Evolutionary conservation across 805 yeast genomes (phyloP), one percentile per base, ranked within the genome.

Genomic region (Myxozyma neotropica): DNA sequence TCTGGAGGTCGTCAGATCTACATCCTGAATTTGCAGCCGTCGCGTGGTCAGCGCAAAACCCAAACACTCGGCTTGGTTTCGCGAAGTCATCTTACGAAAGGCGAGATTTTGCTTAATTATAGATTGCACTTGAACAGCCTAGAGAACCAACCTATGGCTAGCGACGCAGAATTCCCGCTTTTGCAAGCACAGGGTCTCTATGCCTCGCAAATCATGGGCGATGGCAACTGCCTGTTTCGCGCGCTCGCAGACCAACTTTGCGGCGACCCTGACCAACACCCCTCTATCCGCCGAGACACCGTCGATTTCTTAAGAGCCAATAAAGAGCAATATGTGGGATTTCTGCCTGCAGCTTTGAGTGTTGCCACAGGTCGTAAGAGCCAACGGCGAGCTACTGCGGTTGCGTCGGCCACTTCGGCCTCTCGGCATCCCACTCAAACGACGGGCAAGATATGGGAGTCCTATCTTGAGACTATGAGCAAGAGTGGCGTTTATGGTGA

Each of bases 171-270:
- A 61, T 76, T 76, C 55, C 77, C 78, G 1, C 54, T 74, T 4
- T 68, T 76, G 38, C 67, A 59, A 26, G 59, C 64, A 19, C 66
- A 74, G 39, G 75, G 73, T 1, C 67, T 76, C 3, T 73, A 74
- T 57, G 77, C 78, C 1, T 55, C 76, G 3, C 59, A 72, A 3
- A 74, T 75, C 33, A 66, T 67, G 23, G 80, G 78, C 6, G 79
- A 76, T 56, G 79, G 79, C 21, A 76, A 76, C 68, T 76, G 79
- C 55, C 65, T 77, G n/a, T 76, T 76, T 59, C 68, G 79, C 23
- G 73, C 80, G 0, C 57, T 76, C 27, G 70, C 76, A 24, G 79
- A 76, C 65, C 80, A 76, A 61, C 54, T 70, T 7, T 73, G 67
- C 52, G 79, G 79, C 26, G 73, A 73, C 47, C 72, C 72, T 13